Base-by-base conservation (phyloP, 495 filamentous ascomycete species). In the Podospora pseudocomata region DNA sequence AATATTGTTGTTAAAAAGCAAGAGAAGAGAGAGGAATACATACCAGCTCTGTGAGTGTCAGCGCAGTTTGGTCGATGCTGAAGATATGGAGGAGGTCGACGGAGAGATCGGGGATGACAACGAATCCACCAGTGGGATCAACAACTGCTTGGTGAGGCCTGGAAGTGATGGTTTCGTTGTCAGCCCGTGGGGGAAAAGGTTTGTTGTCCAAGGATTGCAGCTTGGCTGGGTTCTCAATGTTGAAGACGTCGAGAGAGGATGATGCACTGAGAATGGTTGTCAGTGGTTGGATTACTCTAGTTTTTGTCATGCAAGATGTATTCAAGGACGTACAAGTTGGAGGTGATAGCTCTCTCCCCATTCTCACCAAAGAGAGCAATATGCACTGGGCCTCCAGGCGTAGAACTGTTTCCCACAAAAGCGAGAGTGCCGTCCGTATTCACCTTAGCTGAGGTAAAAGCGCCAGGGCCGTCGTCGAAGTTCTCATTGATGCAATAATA, bases 41-140 rank as follows among this genome's bases (percentile, higher is more conserved):
- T 56, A 67, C 69, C 62, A 7, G 18, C 19, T 77, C 70, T 15
- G 74, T 79, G 68, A 84, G 71, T 9, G 61, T 56, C 32, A 80
- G 73, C 5, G 75, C 82, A 16, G 64, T 59, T 18, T 75, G 75
- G 65, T 88, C 77, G 67, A 89, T 85, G 30, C 73, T 70, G 76
- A 87, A 92, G 55, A 92, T 77, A 65, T 86, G 88, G 57, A 93
- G 68, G n/a, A 89, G 72, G 72, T 94, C 91, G 19, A 87, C 82
- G 61, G 91, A 91, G 5, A 94, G 80, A 67, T 94, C 91, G 11
- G 91, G 89, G 7, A 87, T 81, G 0, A 92, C 68, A 19, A 91
- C 71, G 78, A 86, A 93, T 26, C 80, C 72, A 0, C 82, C 86
- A 0, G 88, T 89, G 18, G 91, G 91, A 73, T 94, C 91, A 27